Conservation (phyloP, 1,284 basidiomycete species). For the Cutaneotrichosporon sp. region DNA sequence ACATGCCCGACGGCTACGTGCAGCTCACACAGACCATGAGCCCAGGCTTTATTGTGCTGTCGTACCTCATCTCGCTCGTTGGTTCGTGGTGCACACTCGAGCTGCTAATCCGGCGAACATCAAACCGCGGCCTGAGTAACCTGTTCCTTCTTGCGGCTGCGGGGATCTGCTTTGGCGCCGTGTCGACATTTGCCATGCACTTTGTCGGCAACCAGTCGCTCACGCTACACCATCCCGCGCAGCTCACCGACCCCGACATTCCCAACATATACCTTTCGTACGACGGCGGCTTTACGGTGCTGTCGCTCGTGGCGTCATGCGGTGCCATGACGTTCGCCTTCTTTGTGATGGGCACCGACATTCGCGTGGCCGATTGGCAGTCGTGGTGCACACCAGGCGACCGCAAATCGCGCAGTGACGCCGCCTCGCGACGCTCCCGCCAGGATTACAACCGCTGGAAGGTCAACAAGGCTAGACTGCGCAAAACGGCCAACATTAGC, state of each 20-base stretch:
- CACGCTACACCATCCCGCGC: slow-evolving; percentile 39
- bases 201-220: slow-evolving; percentile 51
- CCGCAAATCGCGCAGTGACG: slow-evolving; percentile 8
- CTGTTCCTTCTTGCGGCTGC: slow-evolving; percentile 44
- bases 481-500: slow-evolving; percentile 19
- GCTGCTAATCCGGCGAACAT: slow-evolving; percentile 47
- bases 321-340: slow-evolving; percentile 50
- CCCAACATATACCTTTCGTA: slow-evolving; percentile 44
- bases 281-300: slow-evolving; percentile 47
- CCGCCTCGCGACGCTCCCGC: not conserved
- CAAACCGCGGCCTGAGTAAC: slow-evolving; percentile 47
- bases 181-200: slow-evolving; percentile 50
- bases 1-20: slow-evolving; percentile 21
- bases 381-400: slow-evolving; percentile 26
- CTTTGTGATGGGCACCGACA: slow-evolving; percentile 49
- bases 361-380: slow-evolving; percentile 17
- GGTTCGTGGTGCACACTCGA: slow-evolving; percentile 49
- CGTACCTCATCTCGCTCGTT: slow-evolving; percentile 47
- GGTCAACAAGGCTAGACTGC: slow-evolving; percentile 22
- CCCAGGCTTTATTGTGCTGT: slow-evolving; percentile 47
- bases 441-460: slow-evolving; percentile 35
- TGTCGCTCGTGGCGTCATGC: slow-evolving; percentile 48
- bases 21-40: slow-evolving; percentile 39
- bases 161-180: slow-evolving; percentile 49
- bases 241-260: slow-evolving; percentile 16